Evolutionary conservation across 2,329 filamentous ascomycete genomes (phyloP), one percentile per base, ranked within the genome.

Genomic region (Apiospora malaysiana): DNA sequence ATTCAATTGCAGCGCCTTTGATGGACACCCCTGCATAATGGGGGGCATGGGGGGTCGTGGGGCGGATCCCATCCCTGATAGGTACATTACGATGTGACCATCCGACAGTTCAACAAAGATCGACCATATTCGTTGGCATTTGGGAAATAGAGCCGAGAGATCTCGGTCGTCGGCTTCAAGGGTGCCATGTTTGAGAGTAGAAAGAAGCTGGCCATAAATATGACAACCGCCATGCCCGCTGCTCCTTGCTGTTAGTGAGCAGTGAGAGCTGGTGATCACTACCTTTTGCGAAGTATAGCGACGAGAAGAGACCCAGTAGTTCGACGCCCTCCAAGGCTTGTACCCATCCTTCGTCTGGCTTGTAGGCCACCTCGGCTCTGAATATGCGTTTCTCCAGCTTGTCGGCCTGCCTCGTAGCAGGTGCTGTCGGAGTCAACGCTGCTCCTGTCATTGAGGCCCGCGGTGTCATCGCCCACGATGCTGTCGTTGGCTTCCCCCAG

Each of bases 401-500:
- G 32, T 16, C 73, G 37, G 68, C 69, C 23, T 67, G 72, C 66
- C 40, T 73, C 69, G 27, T 32, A 2, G 67, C 71, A 21, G 70
- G 71, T 37, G 47, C 69, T 45, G 43, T 72, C 49, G 69, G 74
- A 47, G 70, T 40, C 47, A 43, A 68, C 56, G 75, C 75, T 1
- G 70, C 71, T 25, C 70, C 73, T 40, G 56, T 63, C 1, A 47
- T 78, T 14, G 72, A 71, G 43, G 66, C 72, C 45, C 77, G 79
- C 1, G 76, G 71, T 59, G 77, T 77, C 40, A 76, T 81, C 65
- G 68, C 51, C 70, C 72, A 76, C 65, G 79, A 80, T 71, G 75
- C 68, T 5, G 76, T 91, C 40, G 86, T 88, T 9, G 86, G 86
- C 1, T 89, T 90, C 72, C 71, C 83, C 0, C 76, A 90, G 76